phyloP scores from a whole-genome alignment of 177 flowering plant genomes.

The Vitis hybrid region DNA sequence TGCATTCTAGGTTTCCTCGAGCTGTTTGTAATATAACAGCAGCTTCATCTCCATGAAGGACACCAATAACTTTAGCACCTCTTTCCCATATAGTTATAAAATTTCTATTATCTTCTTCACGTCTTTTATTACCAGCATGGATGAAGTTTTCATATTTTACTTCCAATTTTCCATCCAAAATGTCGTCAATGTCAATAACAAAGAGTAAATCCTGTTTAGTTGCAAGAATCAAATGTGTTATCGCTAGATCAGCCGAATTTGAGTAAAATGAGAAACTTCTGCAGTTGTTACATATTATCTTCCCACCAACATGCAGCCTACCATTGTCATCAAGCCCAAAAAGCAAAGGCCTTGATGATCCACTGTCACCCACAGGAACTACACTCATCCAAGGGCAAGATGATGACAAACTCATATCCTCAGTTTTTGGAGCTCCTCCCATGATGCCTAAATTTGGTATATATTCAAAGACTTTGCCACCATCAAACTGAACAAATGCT shows the following conservation, averaged over 20 bases:
- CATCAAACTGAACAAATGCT: conserved; percentile 74
- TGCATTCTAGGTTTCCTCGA: conserved; percentile 89
- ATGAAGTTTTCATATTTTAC: conserved; percentile 50
- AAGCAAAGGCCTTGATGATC: conserved; percentile 44
- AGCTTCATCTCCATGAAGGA: conserved; percentile 93
- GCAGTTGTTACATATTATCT: conserved; percentile 76
- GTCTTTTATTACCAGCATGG: conserved; percentile 34
- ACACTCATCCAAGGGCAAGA: conserved; percentile 83
- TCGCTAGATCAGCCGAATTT: conserved; percentile 45
- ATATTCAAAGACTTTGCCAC: conserved; percentile 69
- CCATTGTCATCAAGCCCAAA: conserved; percentile 77
- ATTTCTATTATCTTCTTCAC: conserved; percentile 48
- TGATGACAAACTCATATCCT: conserved; percentile 44
- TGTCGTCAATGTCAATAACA: conserved; percentile 57
- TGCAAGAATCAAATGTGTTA: conserved; percentile 74
- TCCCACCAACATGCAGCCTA: conserved; percentile 61
- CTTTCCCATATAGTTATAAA: conserved; percentile 82
- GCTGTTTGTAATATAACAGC: conserved; percentile 76
- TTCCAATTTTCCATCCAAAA: conserved; percentile 49
- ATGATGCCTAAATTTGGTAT: conserved; percentile 36
- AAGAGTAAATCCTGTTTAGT: conserved; percentile 86
- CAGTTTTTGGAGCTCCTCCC: conserved; percentile 27
- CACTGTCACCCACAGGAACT: conserved; percentile 42
- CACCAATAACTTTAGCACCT: conserved; percentile 79
- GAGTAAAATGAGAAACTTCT: conserved; percentile 86